Evolutionary conservation across 371 early-diverging fungal species (phyloP).

Genomic region (Mucor mucedo): DNA sequence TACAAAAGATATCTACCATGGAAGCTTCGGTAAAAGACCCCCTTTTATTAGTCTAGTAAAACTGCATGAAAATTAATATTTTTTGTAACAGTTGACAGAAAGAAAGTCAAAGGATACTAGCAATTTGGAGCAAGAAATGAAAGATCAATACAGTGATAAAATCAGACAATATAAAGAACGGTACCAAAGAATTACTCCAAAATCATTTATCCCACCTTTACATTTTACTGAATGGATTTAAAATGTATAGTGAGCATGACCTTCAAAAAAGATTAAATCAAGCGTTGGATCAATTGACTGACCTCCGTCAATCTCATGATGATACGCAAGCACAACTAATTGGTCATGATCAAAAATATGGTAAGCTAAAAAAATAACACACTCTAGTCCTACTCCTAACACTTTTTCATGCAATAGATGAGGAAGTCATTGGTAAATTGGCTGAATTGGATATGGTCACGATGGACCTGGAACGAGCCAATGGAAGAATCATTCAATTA

Average conservation of each 20-base stretch:
- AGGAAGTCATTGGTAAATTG: constrained; percentile 80
- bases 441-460: constrained; percentile 89
- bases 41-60: not conserved
- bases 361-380: constrained; percentile 27
- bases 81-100: constrained; percentile 55
- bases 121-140: constrained; percentile 69
- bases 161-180: constrained; percentile 82
- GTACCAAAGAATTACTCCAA: constrained; percentile 31
- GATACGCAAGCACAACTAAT: constrained; percentile 77
- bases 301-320: constrained; percentile 74
- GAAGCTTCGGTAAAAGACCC: constrained; percentile 37
- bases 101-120: constrained; percentile 59
- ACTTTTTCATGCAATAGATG: constrained; percentile 48
- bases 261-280: constrained; percentile 83
- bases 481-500: constrained; percentile 70
- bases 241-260: constrained; percentile 69
- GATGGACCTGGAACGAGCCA: constrained; percentile 84
- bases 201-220: no score
- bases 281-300: constrained; percentile 76
- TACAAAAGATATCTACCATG: constrained; percentile 59
- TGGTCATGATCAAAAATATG: constrained; percentile 75
- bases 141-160: constrained; percentile 73
- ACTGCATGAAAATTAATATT: not conserved
- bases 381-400: not conserved
- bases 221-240: no score